Evolutionary conservation across 129 eudicot genomes (phyloP), one percentile per base, ranked within the genome.

Genomic region (Flaveria linearis): DNA sequence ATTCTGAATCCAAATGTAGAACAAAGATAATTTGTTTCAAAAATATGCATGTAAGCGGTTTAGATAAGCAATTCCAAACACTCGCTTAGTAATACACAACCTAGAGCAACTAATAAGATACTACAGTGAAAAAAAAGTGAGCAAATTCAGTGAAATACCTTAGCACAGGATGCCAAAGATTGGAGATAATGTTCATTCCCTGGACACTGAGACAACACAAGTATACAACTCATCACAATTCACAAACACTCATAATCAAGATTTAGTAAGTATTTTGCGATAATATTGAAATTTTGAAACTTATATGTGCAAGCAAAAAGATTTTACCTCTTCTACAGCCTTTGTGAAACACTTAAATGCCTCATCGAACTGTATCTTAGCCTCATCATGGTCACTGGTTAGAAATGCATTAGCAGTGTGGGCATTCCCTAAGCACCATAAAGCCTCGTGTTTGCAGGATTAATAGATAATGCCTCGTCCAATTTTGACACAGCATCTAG

Each of bases 401-500:
- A 88, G 73, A 78, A 88, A 85, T 1, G 87, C 92, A 9, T 45
- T 64, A 33, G 89, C 82, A 58, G 93, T 88, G 72, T 75, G 73
- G 47, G 90, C 93, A 73, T 86, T 86, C 39, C 87, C 93, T 78
- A 88, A 79, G 68, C 85, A 83, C 90, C 90, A 88, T 46, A 85
- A 49, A 36, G 90, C 82, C 70, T 88, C 93, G 14, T 83, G 93
- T 72, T 86, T 30, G 80, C 81, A 18, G 93, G 88, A 79, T 84
- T 71, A 72, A 88, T 81, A 39, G 58, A 16, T 71, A 88, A 57
- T 7, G 93, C 93, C 81, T 88, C 90, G 20, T 81, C 81, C 71
- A 88, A 58, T 81, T 78, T 88, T 9, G 78, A 69, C 42, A 76
- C 75, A 16, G 88, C 88, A 57, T 88, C 93, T 88, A 64, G 13